Evolutionary conservation across 192 early-diverging fungal species (phyloP), one percentile per base, ranked within the genome.

Genomic region (Umbelopsis isabellina): DNA sequence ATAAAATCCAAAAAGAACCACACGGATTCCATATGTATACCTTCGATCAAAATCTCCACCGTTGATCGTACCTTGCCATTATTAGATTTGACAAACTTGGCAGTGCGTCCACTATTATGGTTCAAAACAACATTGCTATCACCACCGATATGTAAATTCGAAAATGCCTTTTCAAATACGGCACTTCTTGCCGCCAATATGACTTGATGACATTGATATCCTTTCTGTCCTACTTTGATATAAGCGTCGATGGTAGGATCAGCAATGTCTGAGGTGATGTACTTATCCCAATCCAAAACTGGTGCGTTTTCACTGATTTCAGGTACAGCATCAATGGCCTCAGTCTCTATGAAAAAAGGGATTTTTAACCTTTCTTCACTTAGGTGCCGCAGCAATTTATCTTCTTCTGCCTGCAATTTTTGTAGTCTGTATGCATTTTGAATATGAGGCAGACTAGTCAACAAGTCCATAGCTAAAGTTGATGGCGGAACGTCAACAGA

Each of bases 1-100:
- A 87, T 25, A 49, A 80, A 88, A 53, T 89, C 84, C 18, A 88
- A 58, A 11, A 88, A 67, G 15, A 84, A 69, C 16, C 79, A 49
- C 2, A 84, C 58, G 2, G 85, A 72, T 9, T 67, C 51, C 49
- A 82, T 71, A 27, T 82, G 66, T 37, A 48, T 46, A 3, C 79
- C 35, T 13, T 45, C 27, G 3, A 80, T 37, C 2, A 67, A 25
- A 25, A 80, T 27, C 68, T 75, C 9, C 21, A 68, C 41, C 65
- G 44, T 27, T 33, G 8, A 4, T 67, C 49, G 7, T 13, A n/a
- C 37, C 20, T 46, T n/a, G 5, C 7, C 8, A 1, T 16, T n/a
- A 35, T 35, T 27, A 1, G 25, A 7, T 35, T 61, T 61, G 23
- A 2, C 5, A 20, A 35, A 61, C 25, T 35, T 25, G 27, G 33